These are phyloP conservation scores for Mercurialis annua DNA, from an alignment of 345 rosid genomes.

Conservation along the genomic window DNA sequence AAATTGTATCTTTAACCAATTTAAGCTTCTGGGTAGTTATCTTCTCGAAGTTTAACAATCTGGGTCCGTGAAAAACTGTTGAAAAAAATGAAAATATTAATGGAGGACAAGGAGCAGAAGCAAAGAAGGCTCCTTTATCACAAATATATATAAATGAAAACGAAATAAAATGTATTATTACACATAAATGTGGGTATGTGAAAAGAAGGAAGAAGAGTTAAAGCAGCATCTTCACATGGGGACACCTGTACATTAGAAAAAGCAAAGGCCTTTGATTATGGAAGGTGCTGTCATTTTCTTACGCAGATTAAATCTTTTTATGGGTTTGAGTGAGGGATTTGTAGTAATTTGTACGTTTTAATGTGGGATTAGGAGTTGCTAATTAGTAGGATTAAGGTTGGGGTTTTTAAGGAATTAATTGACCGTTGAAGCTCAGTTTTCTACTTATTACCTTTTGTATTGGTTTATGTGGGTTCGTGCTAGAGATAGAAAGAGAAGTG, in stretches of 20 bases:
- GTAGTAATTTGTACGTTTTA: neutral
- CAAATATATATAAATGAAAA: neutral
- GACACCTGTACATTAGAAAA: slow-evolving; percentile 18
- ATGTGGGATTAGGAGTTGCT: neutral
- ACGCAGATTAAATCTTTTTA: neutral
- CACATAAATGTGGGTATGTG: slow-evolving; percentile 10
- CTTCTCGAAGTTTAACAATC: neutral
- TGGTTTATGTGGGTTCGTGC: no score
- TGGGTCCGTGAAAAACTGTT: neutral
- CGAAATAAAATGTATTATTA: neutral
- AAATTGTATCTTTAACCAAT: neutral
- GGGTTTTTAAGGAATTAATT: no score
- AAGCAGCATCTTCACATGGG: slow-evolving; percentile 23
- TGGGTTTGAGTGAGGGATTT: neutral
- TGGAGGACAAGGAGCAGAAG: slow-evolving; percentile 2
- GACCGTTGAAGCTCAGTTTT: no score
- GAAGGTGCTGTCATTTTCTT: slow-evolving; percentile 12
- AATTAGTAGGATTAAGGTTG: no score
- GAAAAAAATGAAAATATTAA: neutral
- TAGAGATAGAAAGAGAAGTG: no score
- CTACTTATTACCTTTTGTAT: no score
- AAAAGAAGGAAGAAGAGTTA: neutral
- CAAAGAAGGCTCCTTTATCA: neutral
- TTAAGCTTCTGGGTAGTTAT: neutral
- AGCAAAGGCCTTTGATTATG: slow-evolving; percentile 12